A percentile compares a stretch with the other conserved stretches of the same genome.
Evolutionary conservation across 1,284 basidiomycete genomes (phyloP).

Genomic region (Grifola frondosa): DNA sequence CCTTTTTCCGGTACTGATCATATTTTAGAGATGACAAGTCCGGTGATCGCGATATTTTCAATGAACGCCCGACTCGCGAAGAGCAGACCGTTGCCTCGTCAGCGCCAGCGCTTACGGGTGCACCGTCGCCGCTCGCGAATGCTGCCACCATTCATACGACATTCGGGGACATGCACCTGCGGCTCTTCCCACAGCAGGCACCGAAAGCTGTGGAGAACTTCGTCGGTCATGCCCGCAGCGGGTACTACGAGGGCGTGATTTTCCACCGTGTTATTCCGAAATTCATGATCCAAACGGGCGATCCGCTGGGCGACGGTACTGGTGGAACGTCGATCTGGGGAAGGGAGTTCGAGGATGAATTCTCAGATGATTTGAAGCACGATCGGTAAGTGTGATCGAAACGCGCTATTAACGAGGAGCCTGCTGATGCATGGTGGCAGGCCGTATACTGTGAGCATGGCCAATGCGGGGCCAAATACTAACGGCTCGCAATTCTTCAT

Average conservation of each 20-base stretch:
- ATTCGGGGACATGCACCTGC: constrained; percentile 90
- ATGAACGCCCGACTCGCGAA: constrained; percentile 95
- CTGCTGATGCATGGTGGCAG: constrained; percentile 36
- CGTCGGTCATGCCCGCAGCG: constrained; percentile 87
- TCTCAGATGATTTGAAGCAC: constrained; percentile 85
- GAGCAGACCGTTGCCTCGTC: constrained; percentile 89
- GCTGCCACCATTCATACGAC: constrained; percentile 93
- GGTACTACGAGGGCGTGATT: constrained; percentile 92
- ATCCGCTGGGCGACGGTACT: constrained; percentile 95
- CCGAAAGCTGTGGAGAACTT: constrained; percentile 99
- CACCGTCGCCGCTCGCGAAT: constrained; percentile 68
- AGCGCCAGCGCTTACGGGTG: constrained; percentile 49
- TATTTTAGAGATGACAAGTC: constrained; percentile 74
- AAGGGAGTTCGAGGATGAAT: constrained; percentile 94
- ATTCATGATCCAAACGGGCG: constrained; percentile 99
- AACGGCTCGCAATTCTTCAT: constrained; percentile 99
- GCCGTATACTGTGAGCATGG: constrained; percentile 98
- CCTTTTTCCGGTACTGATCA: constrained; percentile 6
- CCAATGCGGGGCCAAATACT: constrained; percentile 93
- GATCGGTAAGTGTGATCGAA: constrained; percentile 60
- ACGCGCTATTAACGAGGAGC: constrained; percentile 2
- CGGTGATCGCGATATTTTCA: constrained; percentile 96
- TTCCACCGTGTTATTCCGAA: constrained; percentile 99
- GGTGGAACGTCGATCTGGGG: constrained; percentile 98
- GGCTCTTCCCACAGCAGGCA: constrained; percentile 87